phyloP scores from a whole-genome alignment of 2,329 filamentous ascomycete species.

The Cryphonectria naterciae region DNA sequence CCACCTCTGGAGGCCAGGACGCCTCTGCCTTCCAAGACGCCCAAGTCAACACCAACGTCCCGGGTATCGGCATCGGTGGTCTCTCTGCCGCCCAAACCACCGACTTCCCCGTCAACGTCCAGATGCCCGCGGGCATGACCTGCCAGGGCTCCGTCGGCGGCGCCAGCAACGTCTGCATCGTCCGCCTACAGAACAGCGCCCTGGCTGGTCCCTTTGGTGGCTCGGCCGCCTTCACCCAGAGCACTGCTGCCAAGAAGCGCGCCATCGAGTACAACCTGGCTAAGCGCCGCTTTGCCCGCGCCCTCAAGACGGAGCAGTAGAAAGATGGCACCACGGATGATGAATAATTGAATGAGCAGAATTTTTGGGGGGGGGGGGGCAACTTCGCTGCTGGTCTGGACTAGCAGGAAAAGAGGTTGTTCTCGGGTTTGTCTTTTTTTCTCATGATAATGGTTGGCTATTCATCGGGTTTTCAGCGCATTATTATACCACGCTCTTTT shows the following conservation, averaged over 20 bases:
- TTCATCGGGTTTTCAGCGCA: conserved; percentile 13
- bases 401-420: neutral
- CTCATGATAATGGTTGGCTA: neutral
- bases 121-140: conserved; percentile 71
- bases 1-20: conserved; percentile 66
- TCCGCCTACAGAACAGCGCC: conserved; percentile 65
- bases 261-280: conserved; percentile 58
- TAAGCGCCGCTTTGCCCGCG: conserved; percentile 37
- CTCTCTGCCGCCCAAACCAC: conserved; percentile 62
- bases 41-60: conserved; percentile 54
- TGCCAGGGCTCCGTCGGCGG: conserved; percentile 64
- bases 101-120: conserved; percentile 67
- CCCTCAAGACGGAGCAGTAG: conserved; percentile 26
- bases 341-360: conserved; percentile 5
- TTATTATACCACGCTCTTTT: conserved; percentile 26
- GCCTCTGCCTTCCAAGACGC: conserved; percentile 62
- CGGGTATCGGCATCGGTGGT: conserved; percentile 48
- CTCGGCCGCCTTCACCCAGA: conserved; percentile 68
- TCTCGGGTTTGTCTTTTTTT: neutral
- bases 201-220: conserved; percentile 69
- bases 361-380: neutral
- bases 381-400: conserved; percentile 21
- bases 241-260: conserved; percentile 60
- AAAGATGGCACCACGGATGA: neutral
- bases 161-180: conserved; percentile 65